Evolutionary conservation across 148 eudicot species (phyloP).

Genomic region (Nepenthes mirabilis): DNA sequence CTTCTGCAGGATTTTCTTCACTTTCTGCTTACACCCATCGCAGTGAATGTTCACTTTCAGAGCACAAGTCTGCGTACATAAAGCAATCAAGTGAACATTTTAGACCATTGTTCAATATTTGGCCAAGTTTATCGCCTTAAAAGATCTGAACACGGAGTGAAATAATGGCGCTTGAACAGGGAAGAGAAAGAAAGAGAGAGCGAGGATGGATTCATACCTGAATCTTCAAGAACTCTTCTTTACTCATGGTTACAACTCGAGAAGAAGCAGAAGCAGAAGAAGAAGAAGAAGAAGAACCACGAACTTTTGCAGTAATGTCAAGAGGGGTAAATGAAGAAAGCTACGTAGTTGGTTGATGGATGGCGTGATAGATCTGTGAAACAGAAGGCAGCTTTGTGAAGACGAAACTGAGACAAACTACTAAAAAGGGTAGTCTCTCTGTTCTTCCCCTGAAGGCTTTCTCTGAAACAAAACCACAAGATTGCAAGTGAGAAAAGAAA

Average conservation of each 20-base stretch:
- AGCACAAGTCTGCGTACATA: conserved; percentile 74
- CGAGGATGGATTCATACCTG: conserved; percentile 28
- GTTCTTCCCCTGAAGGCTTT: not conserved
- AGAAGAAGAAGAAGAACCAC: conserved; percentile 1
- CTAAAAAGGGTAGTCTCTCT: not conserved
- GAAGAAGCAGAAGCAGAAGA: not conserved
- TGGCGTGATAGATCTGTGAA: conserved; percentile 3
- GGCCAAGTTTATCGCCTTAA: not conserved
- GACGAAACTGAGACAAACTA: not conserved
- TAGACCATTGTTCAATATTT: not conserved
- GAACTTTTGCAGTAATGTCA: not conserved
- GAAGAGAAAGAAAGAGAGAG: not conserved
- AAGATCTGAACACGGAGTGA: no score
- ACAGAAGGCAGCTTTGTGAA: not conserved
- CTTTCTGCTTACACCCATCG: conserved; percentile 90
- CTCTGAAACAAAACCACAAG: not conserved
- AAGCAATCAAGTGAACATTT: conserved; percentile 1
- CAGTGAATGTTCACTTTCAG: conserved; percentile 92
- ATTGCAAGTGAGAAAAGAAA: no score
- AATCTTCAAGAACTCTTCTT: conserved; percentile 93
- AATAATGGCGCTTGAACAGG: no score
- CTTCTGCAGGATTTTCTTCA: conserved; percentile 86
- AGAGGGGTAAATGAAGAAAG: conserved; percentile 7
- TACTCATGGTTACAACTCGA: conserved; percentile 42
- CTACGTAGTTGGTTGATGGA: not conserved